A percentile compares a stretch with the other conserved stretches of the same genome.
phyloP scores from a whole-genome alignment of 208 protist genomes.

The Trypanosoma avium region DNA sequence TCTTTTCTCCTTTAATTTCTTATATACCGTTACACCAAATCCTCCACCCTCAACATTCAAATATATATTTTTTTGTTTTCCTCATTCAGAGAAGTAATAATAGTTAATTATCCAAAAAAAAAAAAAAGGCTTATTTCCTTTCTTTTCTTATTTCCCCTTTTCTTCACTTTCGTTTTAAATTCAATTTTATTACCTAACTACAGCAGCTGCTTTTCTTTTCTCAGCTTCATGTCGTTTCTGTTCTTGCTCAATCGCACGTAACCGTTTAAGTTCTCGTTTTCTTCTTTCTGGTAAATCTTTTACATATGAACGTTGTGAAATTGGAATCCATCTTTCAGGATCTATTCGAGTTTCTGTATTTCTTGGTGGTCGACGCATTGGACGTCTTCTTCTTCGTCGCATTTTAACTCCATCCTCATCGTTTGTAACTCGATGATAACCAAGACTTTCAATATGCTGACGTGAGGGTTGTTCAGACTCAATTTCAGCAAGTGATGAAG shows the following conservation, averaged over 20 bases:
- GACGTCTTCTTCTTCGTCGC: slow-evolving; percentile 29
- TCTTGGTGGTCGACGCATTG: slow-evolving; percentile 59
- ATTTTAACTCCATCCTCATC: slow-evolving; percentile 14
- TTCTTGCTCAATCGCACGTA: slow-evolving; percentile 82
- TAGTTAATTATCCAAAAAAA: not conserved
- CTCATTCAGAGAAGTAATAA: too few relatives aligned
- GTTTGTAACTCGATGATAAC: slow-evolving; percentile 48
- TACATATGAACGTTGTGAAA: slow-evolving; percentile 79
- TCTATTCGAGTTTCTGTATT: slow-evolving; percentile 71
- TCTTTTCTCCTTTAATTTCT: too few relatives aligned
- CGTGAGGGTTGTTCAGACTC: slow-evolving; percentile 40
- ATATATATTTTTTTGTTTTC: too few relatives aligned
- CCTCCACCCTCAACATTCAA: too few relatives aligned
- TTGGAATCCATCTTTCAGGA: slow-evolving; percentile 87
- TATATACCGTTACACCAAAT: too few relatives aligned
- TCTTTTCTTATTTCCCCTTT: not conserved
- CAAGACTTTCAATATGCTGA: slow-evolving; percentile 55
- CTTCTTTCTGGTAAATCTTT: slow-evolving; percentile 78
- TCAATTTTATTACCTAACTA: not conserved
- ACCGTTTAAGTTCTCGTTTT: slow-evolving; percentile 79
- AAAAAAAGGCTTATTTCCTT: not conserved
- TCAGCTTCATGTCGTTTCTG: slow-evolving; percentile 67
- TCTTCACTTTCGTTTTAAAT: not conserved
- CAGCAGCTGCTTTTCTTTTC: slow-evolving; percentile 27
- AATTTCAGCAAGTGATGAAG: slow-evolving; percentile 35